phyloP scores from a whole-genome alignment of 768 basidiomycete genomes.

The Scleroderma citrinum region DNA sequence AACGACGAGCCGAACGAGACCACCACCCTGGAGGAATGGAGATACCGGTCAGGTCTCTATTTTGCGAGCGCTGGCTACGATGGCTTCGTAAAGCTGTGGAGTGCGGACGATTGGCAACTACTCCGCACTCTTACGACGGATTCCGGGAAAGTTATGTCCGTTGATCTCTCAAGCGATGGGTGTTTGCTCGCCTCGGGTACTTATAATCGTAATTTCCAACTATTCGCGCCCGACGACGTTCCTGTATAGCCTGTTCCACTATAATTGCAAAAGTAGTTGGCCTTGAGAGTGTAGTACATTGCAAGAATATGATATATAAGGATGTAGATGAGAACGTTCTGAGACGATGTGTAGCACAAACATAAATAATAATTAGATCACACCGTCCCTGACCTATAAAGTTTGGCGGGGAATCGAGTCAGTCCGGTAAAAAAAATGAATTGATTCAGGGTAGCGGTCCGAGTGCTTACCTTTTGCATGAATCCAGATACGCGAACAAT shows the following conservation, averaged over 20 bases:
- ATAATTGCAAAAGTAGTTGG: conserved; percentile 20
- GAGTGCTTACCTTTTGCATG: conserved; percentile 70
- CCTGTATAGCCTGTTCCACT: conserved; percentile 20
- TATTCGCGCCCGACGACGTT: conserved; percentile 76
- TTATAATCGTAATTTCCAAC: conserved; percentile 91
- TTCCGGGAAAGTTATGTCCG: conserved; percentile 98
- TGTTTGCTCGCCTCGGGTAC: conserved; percentile 84
- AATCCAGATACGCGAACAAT: conserved; percentile 83
- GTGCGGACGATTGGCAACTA: conserved; percentile 96
- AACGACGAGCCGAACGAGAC: conserved; percentile 21
- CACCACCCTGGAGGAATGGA: conserved; percentile 51
- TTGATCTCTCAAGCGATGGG: conserved; percentile 82
- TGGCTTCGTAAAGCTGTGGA: conserved; percentile 93
- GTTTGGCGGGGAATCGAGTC: conserved; percentile 7
- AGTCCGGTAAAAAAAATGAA: conserved; percentile 13
- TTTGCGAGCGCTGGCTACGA: conserved; percentile 94
- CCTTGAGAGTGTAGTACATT: conserved; percentile 29
- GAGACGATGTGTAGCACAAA: conserved; percentile 7
- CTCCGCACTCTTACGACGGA: conserved; percentile 86
- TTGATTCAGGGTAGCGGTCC: conserved; percentile 17
- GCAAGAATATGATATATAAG: conserved; percentile 12
- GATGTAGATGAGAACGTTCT: neutral
- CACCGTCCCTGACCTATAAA: conserved; percentile 35
- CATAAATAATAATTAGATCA: conserved; percentile 30
- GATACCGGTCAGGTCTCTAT: conserved; percentile 84